A percentile compares a stretch with the other conserved stretches of the same genome.
These are phyloP conservation scores for Melanomma pulvis-pyrius DNA, from an alignment of 495 filamentous ascomycete species.

Conservation along the genomic window DNA sequence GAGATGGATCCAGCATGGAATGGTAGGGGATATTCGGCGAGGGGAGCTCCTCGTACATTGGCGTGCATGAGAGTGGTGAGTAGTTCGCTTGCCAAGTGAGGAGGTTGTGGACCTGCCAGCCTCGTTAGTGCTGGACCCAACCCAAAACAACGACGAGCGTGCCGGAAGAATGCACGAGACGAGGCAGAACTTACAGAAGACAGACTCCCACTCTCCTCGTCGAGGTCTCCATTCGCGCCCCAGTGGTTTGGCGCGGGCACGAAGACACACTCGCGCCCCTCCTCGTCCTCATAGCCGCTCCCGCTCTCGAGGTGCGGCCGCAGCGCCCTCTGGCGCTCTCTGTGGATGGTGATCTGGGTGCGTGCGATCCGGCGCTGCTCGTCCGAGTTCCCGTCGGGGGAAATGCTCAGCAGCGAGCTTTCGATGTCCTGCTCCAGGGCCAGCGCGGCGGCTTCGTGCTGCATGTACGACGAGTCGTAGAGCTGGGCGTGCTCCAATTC, in stretches of 20 bases:
- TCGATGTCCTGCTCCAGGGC: slow-evolving; percentile 30
- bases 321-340: slow-evolving; percentile 28
- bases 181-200: slow-evolving; percentile 16
- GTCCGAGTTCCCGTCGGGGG: slow-evolving; percentile 31
- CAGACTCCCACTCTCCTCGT: slow-evolving; percentile 33
- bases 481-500: slow-evolving; percentile 33
- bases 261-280: slow-evolving; percentile 29
- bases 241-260: slow-evolving; percentile 32
- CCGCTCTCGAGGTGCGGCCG: slow-evolving; percentile 33
- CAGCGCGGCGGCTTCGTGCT: slow-evolving; percentile 33
- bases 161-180: neutral
- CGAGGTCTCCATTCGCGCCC: slow-evolving; percentile 31
- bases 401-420: slow-evolving; percentile 20
- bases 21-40: slow-evolving; percentile 33
- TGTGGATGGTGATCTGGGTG: slow-evolving; percentile 27
- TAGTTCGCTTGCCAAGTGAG: slow-evolving; percentile 33
- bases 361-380: slow-evolving; percentile 19
- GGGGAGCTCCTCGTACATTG: slow-evolving; percentile 29
- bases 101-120: slow-evolving; percentile 29
- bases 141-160: neutral
- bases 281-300: slow-evolving; percentile 30
- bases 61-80: slow-evolving; percentile 29
- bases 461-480: slow-evolving; percentile 33
- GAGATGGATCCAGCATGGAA: slow-evolving; percentile 28
- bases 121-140: neutral